Evolutionary conservation across 1,284 basidiomycete species (phyloP).

Genomic region (Stereum hirsutum): DNA sequence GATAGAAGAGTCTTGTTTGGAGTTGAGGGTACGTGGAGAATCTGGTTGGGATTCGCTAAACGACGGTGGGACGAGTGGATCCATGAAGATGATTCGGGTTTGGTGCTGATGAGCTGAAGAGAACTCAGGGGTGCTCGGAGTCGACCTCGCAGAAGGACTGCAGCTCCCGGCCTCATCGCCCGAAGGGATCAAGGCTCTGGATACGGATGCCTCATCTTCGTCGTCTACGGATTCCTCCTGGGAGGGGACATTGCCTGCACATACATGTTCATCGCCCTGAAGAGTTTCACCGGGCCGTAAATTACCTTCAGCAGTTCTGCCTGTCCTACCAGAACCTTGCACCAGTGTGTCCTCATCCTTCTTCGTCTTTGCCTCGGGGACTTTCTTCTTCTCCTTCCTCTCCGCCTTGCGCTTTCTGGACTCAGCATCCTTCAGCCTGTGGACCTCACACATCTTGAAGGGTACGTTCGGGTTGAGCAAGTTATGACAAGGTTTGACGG

Average conservation of each 20-base stretch:
- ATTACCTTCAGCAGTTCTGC: not conserved
- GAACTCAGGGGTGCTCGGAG: not conserved
- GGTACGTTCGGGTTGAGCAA: constrained; percentile 29
- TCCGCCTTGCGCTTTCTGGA: constrained; percentile 21
- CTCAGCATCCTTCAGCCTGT: constrained; percentile 26
- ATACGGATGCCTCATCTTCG: not conserved
- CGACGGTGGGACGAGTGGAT: constrained; percentile 1
- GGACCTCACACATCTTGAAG: constrained; percentile 37
- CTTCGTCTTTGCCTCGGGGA: constrained; percentile 1
- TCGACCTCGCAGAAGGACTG: not conserved
- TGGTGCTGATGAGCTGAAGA: not conserved
- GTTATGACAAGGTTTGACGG: constrained; percentile 33
- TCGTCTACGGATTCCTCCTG: not conserved
- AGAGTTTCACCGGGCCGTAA: not conserved
- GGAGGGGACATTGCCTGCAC: not conserved
- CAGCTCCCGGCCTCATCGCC: not conserved
- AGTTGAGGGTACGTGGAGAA: not conserved
- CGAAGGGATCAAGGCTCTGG: no score
- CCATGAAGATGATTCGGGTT: not conserved
- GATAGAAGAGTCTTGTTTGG: not conserved
- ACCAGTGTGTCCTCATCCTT: no score
- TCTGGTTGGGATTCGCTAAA: not conserved
- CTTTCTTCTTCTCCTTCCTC: constrained; percentile 16
- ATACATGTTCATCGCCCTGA: not conserved
- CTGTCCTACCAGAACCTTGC: constrained; percentile 1